phyloP scores from a whole-genome alignment of 2,329 filamentous ascomycete species.

The Aurifilum marmelostoma region DNA sequence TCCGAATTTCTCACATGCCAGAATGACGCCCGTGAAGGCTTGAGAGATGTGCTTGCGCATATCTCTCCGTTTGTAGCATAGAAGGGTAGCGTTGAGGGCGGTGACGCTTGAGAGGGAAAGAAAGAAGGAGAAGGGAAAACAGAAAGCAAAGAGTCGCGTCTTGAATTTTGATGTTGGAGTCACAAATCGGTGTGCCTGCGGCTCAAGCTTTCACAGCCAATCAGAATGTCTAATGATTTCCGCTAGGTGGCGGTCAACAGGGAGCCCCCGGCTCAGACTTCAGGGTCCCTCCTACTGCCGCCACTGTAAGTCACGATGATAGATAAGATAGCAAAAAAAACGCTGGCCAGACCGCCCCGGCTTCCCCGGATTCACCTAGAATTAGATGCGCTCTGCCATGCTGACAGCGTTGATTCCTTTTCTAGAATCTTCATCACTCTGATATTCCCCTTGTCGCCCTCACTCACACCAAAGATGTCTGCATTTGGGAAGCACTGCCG shows the following conservation, averaged over 20 bases:
- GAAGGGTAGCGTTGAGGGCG: constrained; percentile 89
- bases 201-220: constrained; percentile 13
- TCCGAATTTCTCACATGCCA: constrained; percentile 78
- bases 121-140: neutral
- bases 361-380: constrained; percentile 1
- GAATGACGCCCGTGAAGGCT: constrained; percentile 24
- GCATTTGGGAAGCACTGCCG: constrained; percentile 17
- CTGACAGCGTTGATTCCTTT: neutral
- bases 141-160: neutral
- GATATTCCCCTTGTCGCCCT: neutral
- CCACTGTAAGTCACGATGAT: neutral
- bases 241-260: neutral
- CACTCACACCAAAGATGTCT: constrained; percentile 19
- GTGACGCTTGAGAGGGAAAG: constrained; percentile 62
- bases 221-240: neutral
- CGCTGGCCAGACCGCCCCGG: constrained; percentile 10
- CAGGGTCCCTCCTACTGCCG: neutral
- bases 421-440: neutral
- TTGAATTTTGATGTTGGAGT: constrained; percentile 21
- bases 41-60: constrained; percentile 43
- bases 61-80: constrained; percentile 76
- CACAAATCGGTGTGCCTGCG: constrained; percentile 15
- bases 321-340: constrained; percentile 17
- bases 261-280: neutral
- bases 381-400: neutral